Evolutionary conservation across 2,329 filamentous ascomycete species (phyloP), one percentile per base, ranked within the genome.

Genomic region (Ascochyta rabiei): DNA sequence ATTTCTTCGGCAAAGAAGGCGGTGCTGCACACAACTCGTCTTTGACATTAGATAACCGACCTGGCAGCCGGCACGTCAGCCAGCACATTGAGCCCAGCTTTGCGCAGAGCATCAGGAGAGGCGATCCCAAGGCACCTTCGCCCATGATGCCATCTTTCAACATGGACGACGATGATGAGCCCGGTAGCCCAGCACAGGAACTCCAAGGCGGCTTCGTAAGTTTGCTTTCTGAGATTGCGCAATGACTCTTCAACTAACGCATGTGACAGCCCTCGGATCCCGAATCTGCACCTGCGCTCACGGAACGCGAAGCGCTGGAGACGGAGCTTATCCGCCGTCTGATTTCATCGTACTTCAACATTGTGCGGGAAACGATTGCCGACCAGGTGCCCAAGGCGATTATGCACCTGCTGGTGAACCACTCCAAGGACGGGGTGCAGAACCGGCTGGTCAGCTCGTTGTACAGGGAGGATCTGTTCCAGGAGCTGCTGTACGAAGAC

Each of bases 281-380:
- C 9, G 68, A 84, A 48, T 85, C 88, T 57, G 92, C 96, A 71
- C 92, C 92, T 30, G 91, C 91, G 51, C 85, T 99, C 68, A 97
- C 93, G 0, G 95, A 99, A 65, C 90, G 95, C 47, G 95, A 99
- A 79, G 90, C 92, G 39, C 90, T 99, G 81, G 95, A 99, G 79
- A 98, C 95, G 9, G 95, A 99, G 77, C 86, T 99, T 35, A 99
- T 99, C 74, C 89, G 93, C 41, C 90, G 93, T 41, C 85, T 99
- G 52, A 99, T 99, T 75, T 96, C 91, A 28, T 97, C 93, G 1
- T 99, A 99, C 81, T 99, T 99, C 82, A 96, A 96, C 76, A 99
- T 99, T 70, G 95, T 99, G 41, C 90, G 95, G 60, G 95, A 99
- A 78, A 93, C 91, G n/a, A 96, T 97, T 68, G 93, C 93, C 39